Conservation (phyloP, 1,284 basidiomycete genomes). For the Ganoderma lingzhi region DNA sequence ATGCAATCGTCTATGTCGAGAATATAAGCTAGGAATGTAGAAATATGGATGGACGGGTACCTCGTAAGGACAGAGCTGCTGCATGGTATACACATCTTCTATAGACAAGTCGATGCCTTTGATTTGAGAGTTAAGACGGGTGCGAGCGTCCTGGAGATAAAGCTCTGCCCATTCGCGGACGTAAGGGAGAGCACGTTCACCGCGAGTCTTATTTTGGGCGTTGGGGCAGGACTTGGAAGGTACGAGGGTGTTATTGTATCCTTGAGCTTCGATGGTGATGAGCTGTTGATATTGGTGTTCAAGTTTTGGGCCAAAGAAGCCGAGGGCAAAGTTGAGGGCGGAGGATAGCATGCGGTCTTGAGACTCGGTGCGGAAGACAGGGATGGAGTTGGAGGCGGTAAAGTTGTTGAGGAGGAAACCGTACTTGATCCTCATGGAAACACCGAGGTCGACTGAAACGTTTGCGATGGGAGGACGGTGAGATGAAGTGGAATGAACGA, state of each 20-base stretch:
- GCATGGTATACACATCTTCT: constrained; percentile 78
- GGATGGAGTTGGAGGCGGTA: constrained; percentile 71
- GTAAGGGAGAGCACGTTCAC: constrained; percentile 65
- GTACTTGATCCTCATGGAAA: constrained; percentile 81
- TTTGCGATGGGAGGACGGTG: neutral
- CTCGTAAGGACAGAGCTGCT: constrained; percentile 88
- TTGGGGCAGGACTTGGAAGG: constrained; percentile 81
- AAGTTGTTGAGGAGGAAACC: constrained; percentile 86
- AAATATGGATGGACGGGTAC: constrained; percentile 44
- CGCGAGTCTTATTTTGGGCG: constrained; percentile 52
- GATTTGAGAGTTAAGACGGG: constrained; percentile 65
- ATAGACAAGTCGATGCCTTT: constrained; percentile 72
- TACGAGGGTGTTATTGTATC: constrained; percentile 83
- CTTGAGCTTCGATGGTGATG: constrained; percentile 78
- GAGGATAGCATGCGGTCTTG: constrained; percentile 89
- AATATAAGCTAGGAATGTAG: neutral
- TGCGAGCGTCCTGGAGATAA: constrained; percentile 74
- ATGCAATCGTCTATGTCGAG: constrained; percentile 77
- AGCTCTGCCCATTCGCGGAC: constrained; percentile 69
- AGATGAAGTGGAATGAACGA: neutral
- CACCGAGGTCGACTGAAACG: constrained; percentile 72
- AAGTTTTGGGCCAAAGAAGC: constrained; percentile 87
- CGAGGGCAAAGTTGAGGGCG: constrained; percentile 85
- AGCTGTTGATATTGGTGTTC: constrained; percentile 84
- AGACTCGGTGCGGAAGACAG: constrained; percentile 90